These are phyloP conservation scores for Mortierella sp. DNA, from an alignment of 371 early-diverging fungal species.

Conservation along the genomic window DNA sequence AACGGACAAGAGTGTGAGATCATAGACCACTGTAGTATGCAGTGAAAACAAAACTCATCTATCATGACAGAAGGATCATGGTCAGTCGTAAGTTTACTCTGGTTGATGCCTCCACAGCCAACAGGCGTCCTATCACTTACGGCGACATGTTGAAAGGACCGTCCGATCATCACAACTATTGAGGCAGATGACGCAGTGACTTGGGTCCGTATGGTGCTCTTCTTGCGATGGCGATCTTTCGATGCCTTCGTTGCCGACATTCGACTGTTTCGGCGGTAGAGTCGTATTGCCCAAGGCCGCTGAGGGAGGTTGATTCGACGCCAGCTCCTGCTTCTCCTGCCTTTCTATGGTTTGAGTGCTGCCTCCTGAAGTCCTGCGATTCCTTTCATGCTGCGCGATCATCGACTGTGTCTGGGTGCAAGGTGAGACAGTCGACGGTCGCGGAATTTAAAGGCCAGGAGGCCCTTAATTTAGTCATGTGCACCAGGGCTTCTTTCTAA, in stretches of 20 bases:
- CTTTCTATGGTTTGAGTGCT: neutral
- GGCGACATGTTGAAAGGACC: slow-evolving; percentile 34
- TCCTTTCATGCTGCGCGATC: slow-evolving; percentile 9
- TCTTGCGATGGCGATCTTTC: neutral
- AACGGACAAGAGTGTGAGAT: slow-evolving; percentile 43
- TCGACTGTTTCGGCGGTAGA: neutral
- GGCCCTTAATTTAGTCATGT: too few relatives aligned
- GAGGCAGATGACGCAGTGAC: slow-evolving; percentile 43
- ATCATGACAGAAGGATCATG: neutral
- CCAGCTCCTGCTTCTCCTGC: neutral
- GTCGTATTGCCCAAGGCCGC: neutral
- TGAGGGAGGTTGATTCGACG: neutral
- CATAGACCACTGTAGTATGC: slow-evolving; percentile 39
- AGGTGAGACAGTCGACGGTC: too few relatives aligned
- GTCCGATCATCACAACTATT: slow-evolving; percentile 33
- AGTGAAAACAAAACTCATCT: slow-evolving; percentile 46
- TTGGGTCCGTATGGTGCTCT: neutral
- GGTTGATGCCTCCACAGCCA: too few relatives aligned
- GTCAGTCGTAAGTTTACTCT: neutral
- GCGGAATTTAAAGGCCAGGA: too few relatives aligned
- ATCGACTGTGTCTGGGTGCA: too few relatives aligned
- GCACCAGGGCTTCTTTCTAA: too few relatives aligned
- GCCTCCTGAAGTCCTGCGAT: too few relatives aligned
- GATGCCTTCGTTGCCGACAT: neutral
- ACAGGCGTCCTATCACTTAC: slow-evolving; percentile 14